These are phyloP conservation scores for Echeveria elegans DNA, from an alignment of 164 flowering plant genomes.

Conservation along the genomic window DNA sequence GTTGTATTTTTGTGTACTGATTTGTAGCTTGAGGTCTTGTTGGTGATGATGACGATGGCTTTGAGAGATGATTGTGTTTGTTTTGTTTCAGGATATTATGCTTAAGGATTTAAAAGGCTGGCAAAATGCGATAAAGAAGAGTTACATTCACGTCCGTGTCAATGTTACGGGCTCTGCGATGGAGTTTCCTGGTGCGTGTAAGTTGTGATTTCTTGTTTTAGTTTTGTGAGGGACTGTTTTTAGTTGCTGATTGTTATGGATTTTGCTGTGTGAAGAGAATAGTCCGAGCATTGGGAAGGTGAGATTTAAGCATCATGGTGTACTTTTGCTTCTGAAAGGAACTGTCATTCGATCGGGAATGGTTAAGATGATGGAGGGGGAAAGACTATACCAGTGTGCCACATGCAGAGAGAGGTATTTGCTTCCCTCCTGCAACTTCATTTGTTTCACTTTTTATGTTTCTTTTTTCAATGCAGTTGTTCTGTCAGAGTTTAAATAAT, in stretches of 20 bases:
- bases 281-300: constrained; percentile 85
- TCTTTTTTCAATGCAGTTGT: background rate
- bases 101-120: constrained; percentile 39
- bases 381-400: constrained; percentile 61
- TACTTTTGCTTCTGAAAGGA: constrained; percentile 83
- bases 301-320: constrained; percentile 81
- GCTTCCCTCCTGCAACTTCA: background rate
- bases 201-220: background rate
- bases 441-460: background rate
- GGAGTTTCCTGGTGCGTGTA: constrained; percentile 59
- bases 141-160: constrained; percentile 65
- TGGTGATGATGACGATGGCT: too few species aligned
- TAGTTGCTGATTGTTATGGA: constrained; percentile 9
- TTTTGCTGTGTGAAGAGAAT: constrained; percentile 33
- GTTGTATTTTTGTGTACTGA: background rate
- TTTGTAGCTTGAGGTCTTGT: background rate
- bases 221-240: background rate
- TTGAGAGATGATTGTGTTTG: background rate
- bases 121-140: constrained; percentile 33
- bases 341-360: constrained; percentile 87
- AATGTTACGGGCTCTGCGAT: constrained; percentile 52
- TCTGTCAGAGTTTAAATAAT: background rate
- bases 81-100: background rate
- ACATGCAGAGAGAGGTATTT: constrained; percentile 65
- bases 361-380: constrained; percentile 90